phyloP scores from a whole-genome alignment of 495 filamentous ascomycete genomes.

The Talaromyces liani region DNA sequence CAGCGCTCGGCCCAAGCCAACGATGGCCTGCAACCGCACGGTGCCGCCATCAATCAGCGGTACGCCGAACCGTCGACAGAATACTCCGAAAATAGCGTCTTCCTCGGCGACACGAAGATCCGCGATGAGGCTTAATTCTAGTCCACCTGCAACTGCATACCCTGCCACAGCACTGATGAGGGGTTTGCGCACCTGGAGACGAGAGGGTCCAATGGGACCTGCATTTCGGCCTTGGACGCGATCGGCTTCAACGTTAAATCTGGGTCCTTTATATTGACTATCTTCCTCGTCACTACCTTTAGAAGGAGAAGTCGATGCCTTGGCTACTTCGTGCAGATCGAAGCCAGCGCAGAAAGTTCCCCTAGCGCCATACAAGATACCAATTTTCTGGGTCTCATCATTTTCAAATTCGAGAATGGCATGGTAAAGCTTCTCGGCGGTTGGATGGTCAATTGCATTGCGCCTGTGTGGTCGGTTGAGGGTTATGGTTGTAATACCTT shows the following conservation, averaged over 20 bases:
- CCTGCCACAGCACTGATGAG: slow-evolving; percentile 38
- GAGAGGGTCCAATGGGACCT: slow-evolving; percentile 39
- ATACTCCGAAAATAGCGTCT: slow-evolving; percentile 40
- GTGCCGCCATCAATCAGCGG: slow-evolving; percentile 45
- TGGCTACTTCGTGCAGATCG: slow-evolving; percentile 33
- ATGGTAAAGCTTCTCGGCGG: slow-evolving; percentile 30
- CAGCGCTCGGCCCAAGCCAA: slow-evolving; percentile 40
- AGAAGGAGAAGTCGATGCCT: slow-evolving; percentile 10
- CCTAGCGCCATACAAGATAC: slow-evolving; percentile 28
- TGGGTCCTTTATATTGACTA: background rate
- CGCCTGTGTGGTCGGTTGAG: slow-evolving; percentile 33
- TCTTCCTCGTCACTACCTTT: background rate
- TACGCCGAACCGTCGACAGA: slow-evolving; percentile 42
- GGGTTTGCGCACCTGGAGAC: slow-evolving; percentile 31
- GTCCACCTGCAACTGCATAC: slow-evolving; percentile 42
- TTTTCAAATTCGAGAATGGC: slow-evolving; percentile 35
- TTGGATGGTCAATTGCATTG: slow-evolving; percentile 32
- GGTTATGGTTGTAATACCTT: slow-evolving; percentile 35
- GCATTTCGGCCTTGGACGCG: slow-evolving; percentile 22
- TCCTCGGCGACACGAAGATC: slow-evolving; percentile 42
- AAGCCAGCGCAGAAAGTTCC: slow-evolving; percentile 39
- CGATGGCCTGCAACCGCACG: slow-evolving; percentile 36
- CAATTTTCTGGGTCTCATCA: slow-evolving; percentile 37
- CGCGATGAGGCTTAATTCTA: slow-evolving; percentile 38
- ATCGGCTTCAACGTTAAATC: background rate